Percentiles rank a stretch among this genome's conserved stretches.
phyloP scores from a whole-genome alignment of 495 filamentous ascomycete species.

The Podospora bellae-mahoneyi region DNA sequence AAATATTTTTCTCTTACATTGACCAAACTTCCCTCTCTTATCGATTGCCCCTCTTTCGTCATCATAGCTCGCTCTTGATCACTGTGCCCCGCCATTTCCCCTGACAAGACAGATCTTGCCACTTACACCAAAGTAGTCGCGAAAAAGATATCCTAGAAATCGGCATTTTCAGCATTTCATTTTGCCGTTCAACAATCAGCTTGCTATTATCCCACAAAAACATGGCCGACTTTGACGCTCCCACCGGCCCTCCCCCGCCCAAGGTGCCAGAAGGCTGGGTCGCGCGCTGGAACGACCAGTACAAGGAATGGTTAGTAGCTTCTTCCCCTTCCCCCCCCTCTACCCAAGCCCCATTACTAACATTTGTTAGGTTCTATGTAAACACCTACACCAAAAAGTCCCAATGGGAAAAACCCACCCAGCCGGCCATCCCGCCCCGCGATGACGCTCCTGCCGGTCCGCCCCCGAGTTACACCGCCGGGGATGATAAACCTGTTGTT shows the following conservation, averaged over 20 bases:
- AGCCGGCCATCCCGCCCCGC: constrained; percentile 51
- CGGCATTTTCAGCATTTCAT: no score
- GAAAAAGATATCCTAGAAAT: not conserved
- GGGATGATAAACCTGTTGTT: constrained; percentile 33
- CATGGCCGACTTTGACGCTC: constrained; percentile 65
- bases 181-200: not conserved
- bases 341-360: not conserved
- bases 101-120: not conserved
- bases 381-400: constrained; percentile 82
- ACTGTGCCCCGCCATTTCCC: not conserved
- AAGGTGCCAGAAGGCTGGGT: constrained; percentile 87
- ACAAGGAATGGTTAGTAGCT: constrained; percentile 67
- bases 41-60: not conserved
- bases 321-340: not conserved
- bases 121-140: not conserved
- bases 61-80: not conserved
- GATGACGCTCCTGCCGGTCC: constrained; percentile 46
- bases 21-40: not conserved
- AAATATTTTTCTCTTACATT: not conserved
- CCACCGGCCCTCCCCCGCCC: constrained; percentile 78
- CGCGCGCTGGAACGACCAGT: constrained; percentile 69
- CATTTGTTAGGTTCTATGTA: constrained; percentile 69
- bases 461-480: constrained; percentile 63
- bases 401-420: constrained; percentile 77
- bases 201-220: not conserved